Evolutionary conservation across 2,329 filamentous ascomycete genomes (phyloP), one percentile per base, ranked within the genome.

Genomic region (Colletotrichum phormii): DNA sequence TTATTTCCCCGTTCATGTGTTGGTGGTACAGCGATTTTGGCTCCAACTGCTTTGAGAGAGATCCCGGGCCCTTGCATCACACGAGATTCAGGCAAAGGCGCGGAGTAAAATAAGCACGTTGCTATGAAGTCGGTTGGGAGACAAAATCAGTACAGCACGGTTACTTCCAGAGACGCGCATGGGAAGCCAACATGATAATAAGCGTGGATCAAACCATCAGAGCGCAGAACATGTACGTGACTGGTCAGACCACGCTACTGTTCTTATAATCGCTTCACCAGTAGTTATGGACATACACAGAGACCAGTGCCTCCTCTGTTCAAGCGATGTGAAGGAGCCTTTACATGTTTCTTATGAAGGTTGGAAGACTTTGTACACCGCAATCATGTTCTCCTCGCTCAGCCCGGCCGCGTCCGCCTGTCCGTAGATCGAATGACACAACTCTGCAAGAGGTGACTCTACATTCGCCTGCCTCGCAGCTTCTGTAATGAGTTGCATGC

Each of bases 381-480:
- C 75, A 35, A 80, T 80, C 79, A 80, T 79, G 22, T 80, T 78
- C 31, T 80, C 76, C 5, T 77, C 76, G 1, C 72, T 75, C 4
- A 77, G 59, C 0, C 79, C 78, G 4, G 67, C 66, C 3, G 75
- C 80, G 0, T 65, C 73, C 0, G 78, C 78, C 33, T 79, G 60
- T n/a, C 66, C 65, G 60, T 79, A 80, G 46, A 81, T 35, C 2
- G 69, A 57, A 6, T 71, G 72, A 55, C 77, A 78, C 0, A 76
- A 33, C 33, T 75, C 60, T 29, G 77, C 76, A 6, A 79, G 64
- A 13, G 79, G 79, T 4, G 76, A 61, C 42, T 75, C 58, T 0
- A 74, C 75, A 11, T 68, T 65, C 2, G 63, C 75, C n/a, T 72
- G 72, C 24, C 64, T 72, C 4, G 75, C 75, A 2, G 80, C 80